These are phyloP conservation scores for Solanum boliviense DNA, from an alignment of 257 asterid genomes.

Conservation along the genomic window DNA sequence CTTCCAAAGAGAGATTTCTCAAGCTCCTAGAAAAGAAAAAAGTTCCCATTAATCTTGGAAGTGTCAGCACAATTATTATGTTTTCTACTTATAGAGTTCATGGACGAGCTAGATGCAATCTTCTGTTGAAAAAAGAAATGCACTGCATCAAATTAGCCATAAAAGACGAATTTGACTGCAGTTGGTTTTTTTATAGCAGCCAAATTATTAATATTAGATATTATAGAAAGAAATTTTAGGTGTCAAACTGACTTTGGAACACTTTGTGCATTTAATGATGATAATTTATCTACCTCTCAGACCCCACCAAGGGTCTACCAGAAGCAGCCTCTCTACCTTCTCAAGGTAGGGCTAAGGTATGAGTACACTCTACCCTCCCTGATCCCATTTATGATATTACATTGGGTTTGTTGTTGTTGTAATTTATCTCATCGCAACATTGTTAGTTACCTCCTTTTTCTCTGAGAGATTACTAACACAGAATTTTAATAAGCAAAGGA, in stretches of 20 bases:
- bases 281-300: not conserved
- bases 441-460: not conserved
- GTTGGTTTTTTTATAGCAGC: not conserved
- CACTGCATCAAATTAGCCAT: not conserved
- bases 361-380: not conserved
- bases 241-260: not conserved
- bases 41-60: not conserved
- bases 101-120: not conserved
- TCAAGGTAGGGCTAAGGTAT: not conserved
- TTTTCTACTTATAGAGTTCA: not conserved
- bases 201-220: not conserved
- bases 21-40: conserved; percentile 43
- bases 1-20: conserved; percentile 62
- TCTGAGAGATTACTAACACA: not conserved
- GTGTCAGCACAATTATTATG: not conserved
- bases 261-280: not conserved
- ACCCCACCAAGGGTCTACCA: not conserved
- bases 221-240: not conserved
- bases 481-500: not conserved
- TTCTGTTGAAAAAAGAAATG: not conserved
- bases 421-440: not conserved
- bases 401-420: not conserved
- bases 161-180: not conserved
- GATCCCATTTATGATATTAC: not conserved
- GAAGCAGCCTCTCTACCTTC: not conserved